A percentile compares a stretch with the other conserved stretches of the same genome.
Evolutionary conservation across 768 basidiomycete genomes (phyloP).

Genomic region (Amanita rubescens): DNA sequence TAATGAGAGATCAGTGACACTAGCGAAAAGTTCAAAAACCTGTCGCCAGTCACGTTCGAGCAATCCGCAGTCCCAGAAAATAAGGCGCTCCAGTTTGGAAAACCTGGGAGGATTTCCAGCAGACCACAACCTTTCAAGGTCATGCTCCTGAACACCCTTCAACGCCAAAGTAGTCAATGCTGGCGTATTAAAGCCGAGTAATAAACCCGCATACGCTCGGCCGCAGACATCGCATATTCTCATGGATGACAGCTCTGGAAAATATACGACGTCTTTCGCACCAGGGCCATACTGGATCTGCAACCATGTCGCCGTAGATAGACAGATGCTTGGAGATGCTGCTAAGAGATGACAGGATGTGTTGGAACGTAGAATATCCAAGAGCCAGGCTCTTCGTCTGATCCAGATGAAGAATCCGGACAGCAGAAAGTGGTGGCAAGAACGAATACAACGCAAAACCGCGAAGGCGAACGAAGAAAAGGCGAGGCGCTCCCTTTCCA

Average conservation of each 20-base stretch:
- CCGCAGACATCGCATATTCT: slow-evolving; percentile 33
- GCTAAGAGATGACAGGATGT: slow-evolving; percentile 28
- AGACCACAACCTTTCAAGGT: slow-evolving; percentile 31
- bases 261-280: slow-evolving; percentile 16
- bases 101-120: slow-evolving; percentile 20
- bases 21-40: slow-evolving; percentile 11
- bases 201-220: slow-evolving; percentile 29
- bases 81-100: slow-evolving; percentile 27
- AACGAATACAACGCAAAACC: slow-evolving; percentile 36
- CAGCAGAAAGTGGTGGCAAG: slow-evolving; percentile 24
- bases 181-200: slow-evolving; percentile 32
- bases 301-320: slow-evolving; percentile 35
- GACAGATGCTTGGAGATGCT: slow-evolving; percentile 33
- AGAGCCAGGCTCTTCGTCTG: slow-evolving; percentile 30
- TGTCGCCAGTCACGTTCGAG: slow-evolving; percentile 1
- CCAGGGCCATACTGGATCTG: slow-evolving; percentile 20
- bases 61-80: slow-evolving; percentile 35
- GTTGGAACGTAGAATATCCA: slow-evolving; percentile 25
- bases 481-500: slow-evolving; percentile 15
- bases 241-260: slow-evolving; percentile 32
- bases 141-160: slow-evolving; percentile 33
- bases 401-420: slow-evolving; percentile 39
- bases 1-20: slow-evolving; percentile 25
- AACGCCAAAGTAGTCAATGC: slow-evolving; percentile 32
- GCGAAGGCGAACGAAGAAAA: slow-evolving; percentile 35